phyloP scores from a whole-genome alignment of 2,329 filamentous ascomycete species.

The Graphilbum ipis-grandicollis region DNA sequence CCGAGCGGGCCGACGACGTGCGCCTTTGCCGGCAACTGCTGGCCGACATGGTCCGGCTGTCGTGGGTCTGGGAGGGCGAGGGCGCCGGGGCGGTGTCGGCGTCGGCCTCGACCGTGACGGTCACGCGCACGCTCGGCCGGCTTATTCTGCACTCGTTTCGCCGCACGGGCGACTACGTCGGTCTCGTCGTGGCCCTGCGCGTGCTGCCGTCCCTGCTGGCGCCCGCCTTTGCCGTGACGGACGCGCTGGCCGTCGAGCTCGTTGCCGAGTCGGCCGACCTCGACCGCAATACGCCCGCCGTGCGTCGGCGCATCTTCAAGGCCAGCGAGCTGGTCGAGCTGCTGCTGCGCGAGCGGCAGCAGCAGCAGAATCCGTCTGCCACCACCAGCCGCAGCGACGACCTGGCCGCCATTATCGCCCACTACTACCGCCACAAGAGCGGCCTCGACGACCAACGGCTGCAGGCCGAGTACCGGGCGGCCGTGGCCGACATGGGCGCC shows the following conservation, averaged over 20 bases:
- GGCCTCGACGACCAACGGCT: constrained; percentile 8
- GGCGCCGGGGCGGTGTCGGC: neutral
- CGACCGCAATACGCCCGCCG: constrained; percentile 10
- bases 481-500: constrained; percentile 14
- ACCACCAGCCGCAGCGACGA: constrained; percentile 11
- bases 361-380: too few species aligned
- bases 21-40: constrained; percentile 13
- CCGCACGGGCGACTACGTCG: constrained; percentile 26
- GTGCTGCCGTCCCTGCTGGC: constrained; percentile 14
- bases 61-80: neutral
- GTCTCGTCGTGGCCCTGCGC: constrained; percentile 25
- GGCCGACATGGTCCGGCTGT: constrained; percentile 15
- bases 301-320: constrained; percentile 12
- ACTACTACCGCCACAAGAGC: constrained; percentile 8
- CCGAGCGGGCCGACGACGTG: constrained; percentile 11
- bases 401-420: constrained; percentile 11
- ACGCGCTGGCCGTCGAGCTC: constrained; percentile 17
- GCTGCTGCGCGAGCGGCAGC: constrained; percentile 8
- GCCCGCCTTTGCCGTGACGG: constrained; percentile 12
- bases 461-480: constrained; percentile 8
- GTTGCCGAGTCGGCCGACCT: constrained; percentile 12
- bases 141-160: constrained; percentile 21
- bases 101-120: constrained; percentile 5
- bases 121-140: constrained; percentile 13
- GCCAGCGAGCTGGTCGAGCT: constrained; percentile 12